Evolutionary conservation across 768 basidiomycete species (phyloP).

Genomic region (Tulasnella sp.): DNA sequence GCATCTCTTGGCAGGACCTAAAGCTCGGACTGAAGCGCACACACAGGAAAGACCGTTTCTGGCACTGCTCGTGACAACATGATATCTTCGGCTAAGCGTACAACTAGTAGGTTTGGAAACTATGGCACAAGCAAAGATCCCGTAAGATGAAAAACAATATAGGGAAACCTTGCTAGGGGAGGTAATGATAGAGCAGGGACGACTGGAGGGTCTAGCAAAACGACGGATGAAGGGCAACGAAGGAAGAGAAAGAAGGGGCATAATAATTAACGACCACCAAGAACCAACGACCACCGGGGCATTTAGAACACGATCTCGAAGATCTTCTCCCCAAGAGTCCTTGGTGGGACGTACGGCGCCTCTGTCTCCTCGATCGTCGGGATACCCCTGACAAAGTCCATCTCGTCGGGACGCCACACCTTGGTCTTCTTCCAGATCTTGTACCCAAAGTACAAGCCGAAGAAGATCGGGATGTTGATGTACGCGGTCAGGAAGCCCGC

Average conservation of each 20-base stretch:
- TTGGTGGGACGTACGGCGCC: slow-evolving; percentile 47
- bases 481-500: slow-evolving; percentile 51
- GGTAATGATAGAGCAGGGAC: neutral
- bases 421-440: slow-evolving; percentile 42
- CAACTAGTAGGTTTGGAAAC: neutral
- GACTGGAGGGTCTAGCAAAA: neutral
- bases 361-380: slow-evolving; percentile 69
- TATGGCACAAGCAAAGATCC: neutral
- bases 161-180: neutral
- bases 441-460: slow-evolving; percentile 45
- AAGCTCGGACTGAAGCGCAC: neutral
- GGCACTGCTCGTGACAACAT: slow-evolving; percentile 3
- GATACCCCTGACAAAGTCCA: slow-evolving; percentile 73
- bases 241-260: neutral
- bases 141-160: neutral
- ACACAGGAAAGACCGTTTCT: neutral
- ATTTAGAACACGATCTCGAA: slow-evolving; percentile 49
- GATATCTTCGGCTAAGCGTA: neutral
- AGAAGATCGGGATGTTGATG: slow-evolving; percentile 49
- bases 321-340: slow-evolving; percentile 50
- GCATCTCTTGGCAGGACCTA: neutral
- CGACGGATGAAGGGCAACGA: neutral
- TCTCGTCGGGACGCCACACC: slow-evolving; percentile 55
- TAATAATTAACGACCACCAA: neutral
- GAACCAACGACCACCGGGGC: neutral